Base-by-base conservation (phyloP, 2,329 filamentous ascomycete species). In the Sporothrix pseudoabietina region DNA sequence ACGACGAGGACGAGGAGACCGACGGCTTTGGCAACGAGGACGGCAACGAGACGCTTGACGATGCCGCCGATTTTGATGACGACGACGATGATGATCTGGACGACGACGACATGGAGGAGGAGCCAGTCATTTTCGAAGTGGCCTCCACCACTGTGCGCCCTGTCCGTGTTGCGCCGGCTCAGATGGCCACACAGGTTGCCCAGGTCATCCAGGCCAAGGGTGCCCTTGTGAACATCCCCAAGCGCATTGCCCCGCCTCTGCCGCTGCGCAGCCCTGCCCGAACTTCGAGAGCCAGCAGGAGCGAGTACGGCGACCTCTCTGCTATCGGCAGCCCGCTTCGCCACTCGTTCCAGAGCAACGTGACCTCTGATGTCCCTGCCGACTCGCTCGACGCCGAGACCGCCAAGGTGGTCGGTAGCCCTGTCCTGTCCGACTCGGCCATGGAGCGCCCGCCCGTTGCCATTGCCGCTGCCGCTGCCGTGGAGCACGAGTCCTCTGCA, bases 191-290 rank as follows among this genome's bases (percentile, higher is more conserved):
- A 1, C 89, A 91, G 72, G 86, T 89, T 72, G 88, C 92, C 3
- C 89, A 91, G 71, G 87, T 89, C 72, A 89, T 94, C 73, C 86
- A 87, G 41, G 91, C 89, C 54, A 91, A 92, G 78, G 93, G 94
- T 32, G 91, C 91, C 69, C 85, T 98, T 69, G 93, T 98, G 39
- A 94, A 89, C 63, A 97, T 98, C 74, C 90, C 92, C 14, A 97
- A 95, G 82, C 88, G 94, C 49, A 82, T 90, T 0, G 89, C 93
- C 0, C 94, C 94, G 1, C 90, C 92, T 9, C 86, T 97, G 14
- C 94, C 94, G 0, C 86, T 89, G 3, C 87, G 94, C 66, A 97
- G 92, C 79, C 91, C 93, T 0, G 90, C 90, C 80, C 77, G 93
- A 85, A 79, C 82, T 30, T 89, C 87, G 3, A 82, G 85, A 57